Conservation (phyloP, 1,284 basidiomycete species). For the Athelia psychrophila region DNA sequence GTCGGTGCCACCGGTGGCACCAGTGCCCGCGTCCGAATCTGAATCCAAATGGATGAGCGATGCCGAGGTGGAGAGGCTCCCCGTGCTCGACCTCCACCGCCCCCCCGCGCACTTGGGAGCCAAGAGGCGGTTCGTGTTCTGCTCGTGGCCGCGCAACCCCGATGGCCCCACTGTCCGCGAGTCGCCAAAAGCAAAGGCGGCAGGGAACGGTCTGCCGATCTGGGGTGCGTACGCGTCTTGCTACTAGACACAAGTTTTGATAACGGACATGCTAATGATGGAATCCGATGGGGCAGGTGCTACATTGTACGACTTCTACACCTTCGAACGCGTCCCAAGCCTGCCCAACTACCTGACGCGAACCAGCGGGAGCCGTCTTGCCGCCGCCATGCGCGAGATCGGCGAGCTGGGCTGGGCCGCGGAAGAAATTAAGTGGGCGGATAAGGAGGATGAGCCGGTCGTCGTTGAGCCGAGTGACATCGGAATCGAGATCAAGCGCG, state of each 20-base stretch:
- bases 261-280: too few species aligned
- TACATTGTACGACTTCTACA: conserved; percentile 41
- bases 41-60: too few species aligned
- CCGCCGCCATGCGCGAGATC: conserved; percentile 27
- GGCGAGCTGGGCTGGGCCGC: conserved; percentile 31
- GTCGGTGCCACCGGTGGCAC: too few species aligned
- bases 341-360: conserved; percentile 11
- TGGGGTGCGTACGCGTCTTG: conserved; percentile 34
- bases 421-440: conserved; percentile 32
- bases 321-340: conserved; percentile 21
- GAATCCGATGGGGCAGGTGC: not conserved
- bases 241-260: too few species aligned
- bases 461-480: conserved; percentile 26
- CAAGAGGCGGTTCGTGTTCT: conserved; percentile 23
- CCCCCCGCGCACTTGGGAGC: not conserved
- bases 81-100: not conserved
- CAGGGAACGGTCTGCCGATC: conserved; percentile 29
- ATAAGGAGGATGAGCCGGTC: conserved; percentile 33
- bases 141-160: conserved; percentile 32
- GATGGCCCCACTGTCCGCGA: conserved; percentile 23
- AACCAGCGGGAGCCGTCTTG: conserved; percentile 35
- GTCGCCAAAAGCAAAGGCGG: conserved; percentile 22
- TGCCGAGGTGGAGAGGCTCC: too few species aligned
- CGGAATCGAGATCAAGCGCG: conserved; percentile 17
- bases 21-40: too few species aligned